Evolutionary conservation across 1,139 yeast genomes (phyloP).

Genomic region (Geotrichum phurueaensis): DNA sequence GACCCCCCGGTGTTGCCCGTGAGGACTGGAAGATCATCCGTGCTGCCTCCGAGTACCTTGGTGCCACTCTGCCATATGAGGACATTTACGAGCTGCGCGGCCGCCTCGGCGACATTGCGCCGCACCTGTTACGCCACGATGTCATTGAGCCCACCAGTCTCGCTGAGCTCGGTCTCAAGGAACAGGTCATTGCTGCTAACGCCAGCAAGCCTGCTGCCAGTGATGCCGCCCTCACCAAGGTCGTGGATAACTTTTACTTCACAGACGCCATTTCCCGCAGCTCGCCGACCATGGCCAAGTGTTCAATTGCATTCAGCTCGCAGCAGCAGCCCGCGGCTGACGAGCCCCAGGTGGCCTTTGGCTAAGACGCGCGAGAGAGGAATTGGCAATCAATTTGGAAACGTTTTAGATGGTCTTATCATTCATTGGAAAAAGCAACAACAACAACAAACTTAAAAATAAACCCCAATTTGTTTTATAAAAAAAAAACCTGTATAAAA

Average conservation of each 20-base stretch:
- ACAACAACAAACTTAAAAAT: background rate
- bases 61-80: slow-evolving; percentile 69
- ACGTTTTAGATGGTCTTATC: no score
- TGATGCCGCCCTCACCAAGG: slow-evolving; percentile 50
- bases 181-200: slow-evolving; percentile 39
- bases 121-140: slow-evolving; percentile 72
- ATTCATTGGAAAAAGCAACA: no score
- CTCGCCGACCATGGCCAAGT: slow-evolving; percentile 85
- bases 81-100: slow-evolving; percentile 62
- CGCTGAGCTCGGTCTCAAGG: slow-evolving; percentile 53
- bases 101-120: slow-evolving; percentile 73
- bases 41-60: slow-evolving; percentile 75
- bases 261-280: slow-evolving; percentile 84
- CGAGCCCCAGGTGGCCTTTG: background rate
- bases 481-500: background rate
- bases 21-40: slow-evolving; percentile 89
- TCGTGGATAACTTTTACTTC: slow-evolving; percentile 78
- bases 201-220: slow-evolving; percentile 40
- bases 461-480: background rate
- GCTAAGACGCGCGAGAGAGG: background rate
- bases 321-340: background rate
- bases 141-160: slow-evolving; percentile 60
- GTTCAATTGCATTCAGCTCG: slow-evolving; percentile 39
- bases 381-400: no score
- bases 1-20: slow-evolving; percentile 84